A percentile compares a stretch with the other conserved stretches of the same genome.
Conservation (phyloP, 345 rosid species). For the Eucalyptus cloeziana region DNA sequence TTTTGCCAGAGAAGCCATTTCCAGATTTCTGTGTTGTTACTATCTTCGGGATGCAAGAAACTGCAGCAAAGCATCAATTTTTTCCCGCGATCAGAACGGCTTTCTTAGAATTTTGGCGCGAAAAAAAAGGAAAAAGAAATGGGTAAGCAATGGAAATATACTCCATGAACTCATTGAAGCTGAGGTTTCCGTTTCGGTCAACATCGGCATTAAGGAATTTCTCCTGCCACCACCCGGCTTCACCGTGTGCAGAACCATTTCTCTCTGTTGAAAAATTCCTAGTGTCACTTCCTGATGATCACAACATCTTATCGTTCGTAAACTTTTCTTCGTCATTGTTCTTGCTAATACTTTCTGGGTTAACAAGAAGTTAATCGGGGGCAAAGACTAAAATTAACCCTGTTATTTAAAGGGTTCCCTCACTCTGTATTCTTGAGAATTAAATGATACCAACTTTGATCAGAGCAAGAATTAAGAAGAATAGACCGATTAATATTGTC, state of each 20-base stretch:
- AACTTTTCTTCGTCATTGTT: neutral
- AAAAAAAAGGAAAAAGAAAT: neutral
- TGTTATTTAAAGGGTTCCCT: neutral
- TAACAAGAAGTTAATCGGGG: neutral
- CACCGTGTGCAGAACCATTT: slow-evolving; percentile 40
- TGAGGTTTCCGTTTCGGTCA: slow-evolving; percentile 34
- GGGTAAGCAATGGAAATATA: neutral
- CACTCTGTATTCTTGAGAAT: neutral
- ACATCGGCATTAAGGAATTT: slow-evolving; percentile 43
- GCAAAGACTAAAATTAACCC: neutral
- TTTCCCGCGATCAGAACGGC: neutral
- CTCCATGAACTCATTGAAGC: slow-evolving; percentile 44
- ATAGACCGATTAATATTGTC: neutral
- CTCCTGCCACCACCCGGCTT: slow-evolving; percentile 75
- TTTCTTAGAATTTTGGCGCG: neutral
- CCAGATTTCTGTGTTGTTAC: slow-evolving; percentile 34
- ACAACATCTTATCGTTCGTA: neutral
- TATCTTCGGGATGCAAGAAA: slow-evolving; percentile 69
- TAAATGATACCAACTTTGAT: neutral
- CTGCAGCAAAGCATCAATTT: slow-evolving; percentile 9
- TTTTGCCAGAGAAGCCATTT: slow-evolving; percentile 44
- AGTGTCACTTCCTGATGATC: neutral
- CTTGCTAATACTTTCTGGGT: neutral
- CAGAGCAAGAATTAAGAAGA: neutral
- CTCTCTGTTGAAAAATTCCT: slow-evolving; percentile 9